These are phyloP conservation scores for Plasmodium cynomolgi DNA, from an alignment of 169 alveolate genomes.

Conservation along the genomic window DNA sequence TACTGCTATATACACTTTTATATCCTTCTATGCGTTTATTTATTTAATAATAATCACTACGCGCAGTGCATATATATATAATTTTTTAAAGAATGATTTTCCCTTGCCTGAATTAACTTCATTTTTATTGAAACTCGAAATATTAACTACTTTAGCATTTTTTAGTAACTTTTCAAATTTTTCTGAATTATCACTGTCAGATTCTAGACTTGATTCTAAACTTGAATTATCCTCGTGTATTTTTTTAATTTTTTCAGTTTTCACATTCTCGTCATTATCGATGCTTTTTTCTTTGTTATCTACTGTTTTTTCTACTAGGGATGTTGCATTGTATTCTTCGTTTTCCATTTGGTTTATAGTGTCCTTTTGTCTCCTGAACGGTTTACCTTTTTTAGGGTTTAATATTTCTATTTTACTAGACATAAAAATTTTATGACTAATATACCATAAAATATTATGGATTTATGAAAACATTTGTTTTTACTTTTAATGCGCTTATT, in stretches of 20 bases:
- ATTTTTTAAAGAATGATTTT: slow-evolving; percentile 11
- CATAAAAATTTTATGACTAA: slow-evolving; percentile 2
- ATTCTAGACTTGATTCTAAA: slow-evolving; percentile 69
- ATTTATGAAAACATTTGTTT: slow-evolving; percentile 2
- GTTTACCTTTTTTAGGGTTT: slow-evolving; percentile 14
- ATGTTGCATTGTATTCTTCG: slow-evolving; percentile 70
- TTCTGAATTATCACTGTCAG: slow-evolving; percentile 75
- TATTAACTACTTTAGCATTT: slow-evolving; percentile 70
- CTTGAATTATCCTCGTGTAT: slow-evolving; percentile 20
- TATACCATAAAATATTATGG: slow-evolving; percentile 21
- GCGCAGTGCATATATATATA: not conserved
- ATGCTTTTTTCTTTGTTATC: slow-evolving; percentile 37
- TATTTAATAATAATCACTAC: slow-evolving; percentile 1
- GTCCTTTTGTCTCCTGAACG: slow-evolving; percentile 20
- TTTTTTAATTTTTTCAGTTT: slow-evolving; percentile 9
- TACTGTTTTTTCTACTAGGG: slow-evolving; percentile 30
- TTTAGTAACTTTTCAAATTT: slow-evolving; percentile 69
- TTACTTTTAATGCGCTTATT: slow-evolving; percentile 9
- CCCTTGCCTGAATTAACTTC: slow-evolving; percentile 60
- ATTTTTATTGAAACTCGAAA: slow-evolving; percentile 59
- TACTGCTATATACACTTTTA: not conserved
- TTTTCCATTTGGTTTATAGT: slow-evolving; percentile 33
- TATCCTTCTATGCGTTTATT: not conserved
- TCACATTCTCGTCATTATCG: slow-evolving; percentile 14
- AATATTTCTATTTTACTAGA: slow-evolving; percentile 33